Conservation (phyloP, 371 early-diverging fungal genomes). For the Mucor circinelloides region DNA sequence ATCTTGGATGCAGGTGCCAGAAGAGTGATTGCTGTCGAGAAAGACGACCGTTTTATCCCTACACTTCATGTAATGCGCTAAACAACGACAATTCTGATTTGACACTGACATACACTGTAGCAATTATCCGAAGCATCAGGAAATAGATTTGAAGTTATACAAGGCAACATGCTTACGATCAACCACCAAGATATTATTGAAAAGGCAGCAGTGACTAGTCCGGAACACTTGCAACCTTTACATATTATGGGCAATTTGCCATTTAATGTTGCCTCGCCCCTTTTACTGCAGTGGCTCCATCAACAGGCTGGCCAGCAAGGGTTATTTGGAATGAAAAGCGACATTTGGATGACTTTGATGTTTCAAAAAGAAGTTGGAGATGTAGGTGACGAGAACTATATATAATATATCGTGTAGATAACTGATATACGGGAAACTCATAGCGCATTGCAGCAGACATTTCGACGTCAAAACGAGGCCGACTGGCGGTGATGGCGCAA, state of each 20-base stretch:
- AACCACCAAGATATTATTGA: conserved; percentile 53
- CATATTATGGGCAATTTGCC: conserved; percentile 83
- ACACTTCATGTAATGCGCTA: conserved; percentile 56
- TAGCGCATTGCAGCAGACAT: conserved; percentile 67
- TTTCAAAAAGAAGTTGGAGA: conserved; percentile 87
- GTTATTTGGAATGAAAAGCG: conserved; percentile 54
- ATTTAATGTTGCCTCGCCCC: conserved; percentile 76
- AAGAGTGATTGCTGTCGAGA: conserved; percentile 78
- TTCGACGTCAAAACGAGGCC: conserved; percentile 59
- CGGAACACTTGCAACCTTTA: conserved; percentile 6
- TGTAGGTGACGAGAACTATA: conserved; percentile 30
- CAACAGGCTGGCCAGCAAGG: conserved; percentile 58
- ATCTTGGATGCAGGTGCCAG: conserved; percentile 70
- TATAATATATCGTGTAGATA: not conserved
- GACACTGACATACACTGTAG: conserved; percentile 26
- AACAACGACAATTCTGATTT: not conserved
- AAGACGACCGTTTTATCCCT: conserved; percentile 77
- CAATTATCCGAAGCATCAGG: conserved; percentile 67
- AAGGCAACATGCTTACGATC: conserved; percentile 71
- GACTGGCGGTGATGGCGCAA: conserved; percentile 78
- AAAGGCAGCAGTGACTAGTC: not conserved
- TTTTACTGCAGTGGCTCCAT: conserved; percentile 78
- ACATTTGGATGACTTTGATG: conserved; percentile 79
- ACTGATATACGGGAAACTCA: not conserved
- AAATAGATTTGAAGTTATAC: conserved; percentile 53